phyloP scores from a whole-genome alignment of 352 stramenopile species.

The Globisporangium solare region DNA sequence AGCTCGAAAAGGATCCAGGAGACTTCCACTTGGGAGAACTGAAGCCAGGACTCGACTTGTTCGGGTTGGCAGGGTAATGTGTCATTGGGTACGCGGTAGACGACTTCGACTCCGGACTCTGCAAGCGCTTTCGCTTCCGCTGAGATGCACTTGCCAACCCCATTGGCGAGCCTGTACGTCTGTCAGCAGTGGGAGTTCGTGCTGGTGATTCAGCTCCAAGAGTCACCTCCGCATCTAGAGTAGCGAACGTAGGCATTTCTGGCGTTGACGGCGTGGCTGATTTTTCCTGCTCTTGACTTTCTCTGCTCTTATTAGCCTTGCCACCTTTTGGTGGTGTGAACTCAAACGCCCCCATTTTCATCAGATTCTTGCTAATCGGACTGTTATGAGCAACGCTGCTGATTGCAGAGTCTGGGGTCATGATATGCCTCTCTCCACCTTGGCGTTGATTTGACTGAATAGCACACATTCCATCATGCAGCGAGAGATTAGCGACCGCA shows the following conservation, averaged over 20 bases:
- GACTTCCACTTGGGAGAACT: slow-evolving; percentile 14
- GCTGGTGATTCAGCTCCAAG: slow-evolving; percentile 13
- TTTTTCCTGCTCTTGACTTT: slow-evolving; percentile 15
- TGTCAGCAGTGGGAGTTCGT: background rate
- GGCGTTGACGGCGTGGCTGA: slow-evolving; percentile 35
- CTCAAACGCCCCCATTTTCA: slow-evolving; percentile 80
- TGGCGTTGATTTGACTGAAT: slow-evolving; percentile 17
- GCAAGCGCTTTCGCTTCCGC: slow-evolving; percentile 48
- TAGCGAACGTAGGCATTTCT: slow-evolving; percentile 56
- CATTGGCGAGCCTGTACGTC: slow-evolving; percentile 4
- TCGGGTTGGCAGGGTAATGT: slow-evolving; percentile 27
- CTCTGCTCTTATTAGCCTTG: slow-evolving; percentile 20
- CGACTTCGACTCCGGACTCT: slow-evolving; percentile 14
- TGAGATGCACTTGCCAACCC: slow-evolving; percentile 21
- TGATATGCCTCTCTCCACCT: slow-evolving; percentile 16
- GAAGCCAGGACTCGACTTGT: slow-evolving; percentile 18
- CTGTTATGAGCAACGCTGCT: slow-evolving; percentile 66
- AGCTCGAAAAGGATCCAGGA: slow-evolving; percentile 27
- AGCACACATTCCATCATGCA: background rate
- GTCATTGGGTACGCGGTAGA: slow-evolving; percentile 44
- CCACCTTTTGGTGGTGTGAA: slow-evolving; percentile 49
- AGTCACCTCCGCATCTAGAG: slow-evolving; percentile 27
- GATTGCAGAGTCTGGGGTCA: slow-evolving; percentile 61
- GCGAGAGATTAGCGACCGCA: background rate
- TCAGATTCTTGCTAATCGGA: slow-evolving; percentile 73